Conservation (phyloP, 805 yeast species). For the Metschnikowia lachancei region DNA sequence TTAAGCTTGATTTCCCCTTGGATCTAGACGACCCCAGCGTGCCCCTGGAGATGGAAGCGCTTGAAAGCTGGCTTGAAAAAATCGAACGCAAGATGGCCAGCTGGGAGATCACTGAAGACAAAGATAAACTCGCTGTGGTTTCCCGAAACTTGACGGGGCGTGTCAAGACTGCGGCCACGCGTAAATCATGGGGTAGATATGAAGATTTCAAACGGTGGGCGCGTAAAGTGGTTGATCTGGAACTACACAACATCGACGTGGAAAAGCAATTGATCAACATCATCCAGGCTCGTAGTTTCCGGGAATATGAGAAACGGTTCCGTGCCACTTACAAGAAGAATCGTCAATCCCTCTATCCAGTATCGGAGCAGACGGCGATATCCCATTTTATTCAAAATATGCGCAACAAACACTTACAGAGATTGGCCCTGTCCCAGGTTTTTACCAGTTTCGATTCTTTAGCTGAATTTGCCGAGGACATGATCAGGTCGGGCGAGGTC, state of each 20-base stretch:
- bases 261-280: background rate
- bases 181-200: background rate
- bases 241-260: background rate
- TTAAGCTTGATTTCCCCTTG: conserved; percentile 6
- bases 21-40: background rate
- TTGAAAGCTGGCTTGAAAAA: background rate
- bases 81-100: conserved; percentile 3
- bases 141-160: conserved; percentile 6
- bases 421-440: conserved; percentile 2
- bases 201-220: conserved; percentile 4
- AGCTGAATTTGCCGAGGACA: conserved; percentile 4
- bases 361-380: conserved; percentile 3
- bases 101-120: conserved; percentile 7
- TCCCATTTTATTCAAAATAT: conserved; percentile 1
- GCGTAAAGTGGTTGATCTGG: background rate
- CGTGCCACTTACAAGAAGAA: background rate
- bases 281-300: conserved; percentile 5
- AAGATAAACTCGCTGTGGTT: background rate
- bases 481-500: conserved; percentile 1
- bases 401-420: conserved; percentile 2
- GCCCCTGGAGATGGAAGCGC: background rate
- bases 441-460: conserved; percentile 5
- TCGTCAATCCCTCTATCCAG: background rate
- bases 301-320: conserved; percentile 4
- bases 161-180: background rate